A percentile compares a stretch with the other conserved stretches of the same genome.
Conservation (phyloP, 139 green algal species). For the Eudorina sp. region DNA sequence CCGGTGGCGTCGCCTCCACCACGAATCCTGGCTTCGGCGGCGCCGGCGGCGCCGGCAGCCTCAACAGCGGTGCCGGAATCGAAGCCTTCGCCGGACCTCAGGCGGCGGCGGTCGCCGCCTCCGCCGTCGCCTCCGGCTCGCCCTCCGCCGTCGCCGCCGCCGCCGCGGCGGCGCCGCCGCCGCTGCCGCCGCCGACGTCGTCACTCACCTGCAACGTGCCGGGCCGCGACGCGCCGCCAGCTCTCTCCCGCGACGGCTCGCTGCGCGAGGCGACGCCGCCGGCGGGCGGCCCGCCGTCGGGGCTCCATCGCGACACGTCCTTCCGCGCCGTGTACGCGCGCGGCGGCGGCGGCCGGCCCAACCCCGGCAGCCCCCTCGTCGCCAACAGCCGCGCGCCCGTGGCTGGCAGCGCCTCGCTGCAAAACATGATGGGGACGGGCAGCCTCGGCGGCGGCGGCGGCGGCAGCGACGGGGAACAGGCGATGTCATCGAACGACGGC, state of each 20-base stretch:
- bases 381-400: not conserved
- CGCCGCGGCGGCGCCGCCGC: not conserved
- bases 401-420: not conserved
- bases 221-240: not conserved
- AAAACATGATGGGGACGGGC: not conserved
- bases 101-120: not conserved
- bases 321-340: conserved; percentile 40
- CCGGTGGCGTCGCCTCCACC: not conserved
- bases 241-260: not conserved
- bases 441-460: not conserved
- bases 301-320: not conserved
- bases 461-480: not conserved
- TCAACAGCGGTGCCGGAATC: not conserved
- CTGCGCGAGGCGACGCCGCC: not conserved
- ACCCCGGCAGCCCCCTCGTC: conserved; percentile 5
- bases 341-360: not conserved
- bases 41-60: not conserved
- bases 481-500: not conserved
- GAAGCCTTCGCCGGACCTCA: not conserved
- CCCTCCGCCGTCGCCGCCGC: not conserved
- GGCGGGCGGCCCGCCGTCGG: not conserved
- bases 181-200: not conserved
- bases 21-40: too few species aligned
- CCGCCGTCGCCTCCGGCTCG: not conserved
- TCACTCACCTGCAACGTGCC: not conserved